phyloP scores from a whole-genome alignment of 2,329 filamentous ascomycete genomes.

The Pyrenophora teres region DNA sequence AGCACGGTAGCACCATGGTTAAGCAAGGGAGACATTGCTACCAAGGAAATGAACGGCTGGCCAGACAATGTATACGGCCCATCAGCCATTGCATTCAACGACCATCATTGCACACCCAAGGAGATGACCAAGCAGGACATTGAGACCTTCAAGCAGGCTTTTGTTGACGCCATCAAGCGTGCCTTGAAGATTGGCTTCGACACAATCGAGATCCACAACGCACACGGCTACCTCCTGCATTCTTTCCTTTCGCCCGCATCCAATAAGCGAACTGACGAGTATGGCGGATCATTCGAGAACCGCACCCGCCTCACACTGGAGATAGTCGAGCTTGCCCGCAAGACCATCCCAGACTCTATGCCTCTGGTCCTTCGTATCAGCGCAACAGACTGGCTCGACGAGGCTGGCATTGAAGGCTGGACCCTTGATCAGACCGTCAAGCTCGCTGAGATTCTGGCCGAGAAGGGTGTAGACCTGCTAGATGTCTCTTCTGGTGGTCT shows the following conservation, averaged over 20 bases:
- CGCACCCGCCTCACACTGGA: conserved; percentile 71
- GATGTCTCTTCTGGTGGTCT: conserved; percentile 82
- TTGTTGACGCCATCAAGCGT: conserved; percentile 63
- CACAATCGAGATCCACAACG: conserved; percentile 78
- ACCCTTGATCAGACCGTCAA: conserved; percentile 65
- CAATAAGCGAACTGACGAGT: conserved; percentile 71
- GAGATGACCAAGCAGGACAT: conserved; percentile 74
- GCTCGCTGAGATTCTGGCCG: conserved; percentile 70
- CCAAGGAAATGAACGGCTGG: conserved; percentile 60
- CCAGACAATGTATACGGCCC: conserved; percentile 61
- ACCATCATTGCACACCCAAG: conserved; percentile 64
- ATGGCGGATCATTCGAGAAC: conserved; percentile 74
- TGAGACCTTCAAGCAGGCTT: conserved; percentile 65
- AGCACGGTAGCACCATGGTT: conserved; percentile 68
- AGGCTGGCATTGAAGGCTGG: conserved; percentile 66
- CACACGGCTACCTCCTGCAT: conserved; percentile 77
- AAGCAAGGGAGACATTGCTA: conserved; percentile 59
- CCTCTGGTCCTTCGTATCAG: conserved; percentile 75
- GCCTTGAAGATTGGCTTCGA: conserved; percentile 68
- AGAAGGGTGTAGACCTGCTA: conserved; percentile 76
- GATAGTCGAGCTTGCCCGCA: conserved; percentile 65
- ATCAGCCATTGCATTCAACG: conserved; percentile 65
- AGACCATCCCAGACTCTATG: conserved; percentile 67
- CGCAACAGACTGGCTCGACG: conserved; percentile 77
- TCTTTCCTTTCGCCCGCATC: conserved; percentile 70